phyloP scores from a whole-genome alignment of 345 rosid genomes.

The Iberis pinnata region DNA sequence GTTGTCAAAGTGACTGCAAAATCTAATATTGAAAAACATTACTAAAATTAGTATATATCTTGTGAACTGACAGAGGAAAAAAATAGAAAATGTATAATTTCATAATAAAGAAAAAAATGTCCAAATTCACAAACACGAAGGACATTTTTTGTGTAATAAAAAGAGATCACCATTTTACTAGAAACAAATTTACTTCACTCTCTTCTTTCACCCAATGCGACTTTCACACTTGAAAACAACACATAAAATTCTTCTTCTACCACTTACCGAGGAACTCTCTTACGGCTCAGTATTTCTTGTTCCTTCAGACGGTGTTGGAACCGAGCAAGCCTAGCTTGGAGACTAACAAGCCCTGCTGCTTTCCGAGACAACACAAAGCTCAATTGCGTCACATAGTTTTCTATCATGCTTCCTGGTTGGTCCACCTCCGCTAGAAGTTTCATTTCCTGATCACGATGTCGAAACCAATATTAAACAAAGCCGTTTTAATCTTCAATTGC shows the following conservation, averaged over 20 bases:
- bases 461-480: neutral
- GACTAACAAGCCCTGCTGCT: constrained; percentile 91
- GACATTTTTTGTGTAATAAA: constrained; percentile 14
- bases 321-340: constrained; percentile 90
- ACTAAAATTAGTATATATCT: too few species aligned
- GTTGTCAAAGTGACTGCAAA: too few species aligned
- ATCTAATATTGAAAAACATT: too few species aligned
- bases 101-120: constrained; percentile 8
- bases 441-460: constrained; percentile 53
- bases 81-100: constrained; percentile 3
- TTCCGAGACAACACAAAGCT: constrained; percentile 89
- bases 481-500: neutral
- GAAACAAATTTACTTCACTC: constrained; percentile 8
- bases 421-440: constrained; percentile 91
- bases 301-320: constrained; percentile 96
- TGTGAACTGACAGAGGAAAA: too few species aligned
- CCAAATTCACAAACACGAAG: constrained; percentile 21
- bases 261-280: constrained; percentile 53
- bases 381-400: constrained; percentile 82
- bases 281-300: constrained; percentile 83
- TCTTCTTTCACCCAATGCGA: constrained; percentile 16
- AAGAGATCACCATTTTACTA: too few species aligned
- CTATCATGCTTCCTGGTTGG: constrained; percentile 96
- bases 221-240: constrained; percentile 20
- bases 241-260: constrained; percentile 15